Conservation (phyloP, 495 filamentous ascomycete genomes). For the Xylaria flabelliformis region DNA sequence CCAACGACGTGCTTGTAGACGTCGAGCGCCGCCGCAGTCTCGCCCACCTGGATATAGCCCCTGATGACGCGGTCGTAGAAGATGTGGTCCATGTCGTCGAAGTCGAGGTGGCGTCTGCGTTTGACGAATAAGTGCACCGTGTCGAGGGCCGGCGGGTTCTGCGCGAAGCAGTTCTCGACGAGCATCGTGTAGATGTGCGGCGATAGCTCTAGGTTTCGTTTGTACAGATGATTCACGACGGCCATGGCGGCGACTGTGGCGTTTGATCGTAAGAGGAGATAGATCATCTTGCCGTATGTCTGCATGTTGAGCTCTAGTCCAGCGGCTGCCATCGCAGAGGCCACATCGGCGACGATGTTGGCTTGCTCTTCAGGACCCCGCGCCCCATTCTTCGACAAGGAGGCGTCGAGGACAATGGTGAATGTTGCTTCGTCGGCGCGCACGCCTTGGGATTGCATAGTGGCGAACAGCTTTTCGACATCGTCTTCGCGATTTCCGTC, state of each 20-base stretch:
- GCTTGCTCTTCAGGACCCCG: slow-evolving; percentile 41
- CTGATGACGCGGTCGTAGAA: slow-evolving; percentile 74
- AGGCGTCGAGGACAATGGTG: slow-evolving; percentile 50
- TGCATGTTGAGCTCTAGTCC: slow-evolving; percentile 62
- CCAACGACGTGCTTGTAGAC: slow-evolving; percentile 54
- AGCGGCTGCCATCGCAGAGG: slow-evolving; percentile 58
- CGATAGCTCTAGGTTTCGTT: slow-evolving; percentile 55
- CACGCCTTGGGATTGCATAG: slow-evolving; percentile 46
- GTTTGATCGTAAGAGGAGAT: slow-evolving; percentile 54
- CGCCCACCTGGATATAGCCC: slow-evolving; percentile 61
- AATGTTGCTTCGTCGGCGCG: slow-evolving; percentile 49
- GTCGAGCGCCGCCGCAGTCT: slow-evolving; percentile 56
- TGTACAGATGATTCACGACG: slow-evolving; percentile 66
- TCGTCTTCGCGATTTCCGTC: slow-evolving; percentile 42
- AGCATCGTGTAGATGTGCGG: slow-evolving; percentile 74
- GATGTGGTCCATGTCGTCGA: slow-evolving; percentile 56
- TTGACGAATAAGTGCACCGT: slow-evolving; percentile 62
- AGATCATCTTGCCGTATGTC: slow-evolving; percentile 68
- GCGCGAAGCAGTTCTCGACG: slow-evolving; percentile 68
- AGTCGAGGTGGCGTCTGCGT: slow-evolving; percentile 46
- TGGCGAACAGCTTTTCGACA: slow-evolving; percentile 50
- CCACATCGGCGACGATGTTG: slow-evolving; percentile 44
- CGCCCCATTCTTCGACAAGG: slow-evolving; percentile 34
- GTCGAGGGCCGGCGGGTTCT: slow-evolving; percentile 60
- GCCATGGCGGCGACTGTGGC: slow-evolving; percentile 59